phyloP scores from a whole-genome alignment of 352 stramenopile species.

The Phytophthora idaei region DNA sequence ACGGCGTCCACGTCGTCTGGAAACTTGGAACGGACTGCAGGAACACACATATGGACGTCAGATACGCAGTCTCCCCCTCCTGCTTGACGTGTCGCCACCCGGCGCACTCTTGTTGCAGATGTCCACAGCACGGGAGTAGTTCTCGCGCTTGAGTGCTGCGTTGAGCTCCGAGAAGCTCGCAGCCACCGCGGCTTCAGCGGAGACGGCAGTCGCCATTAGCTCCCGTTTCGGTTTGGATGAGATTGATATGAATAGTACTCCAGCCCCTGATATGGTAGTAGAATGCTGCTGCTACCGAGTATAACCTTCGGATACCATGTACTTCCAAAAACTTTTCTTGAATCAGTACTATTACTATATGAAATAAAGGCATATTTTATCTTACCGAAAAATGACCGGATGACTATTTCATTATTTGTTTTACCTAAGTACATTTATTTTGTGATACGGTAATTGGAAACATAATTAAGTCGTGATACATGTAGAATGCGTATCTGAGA shows the following conservation, averaged over 20 bases:
- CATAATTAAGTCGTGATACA: too few relatives aligned
- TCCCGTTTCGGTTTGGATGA: neutral
- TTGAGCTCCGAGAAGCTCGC: constrained; percentile 82
- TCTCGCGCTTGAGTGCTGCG: constrained; percentile 73
- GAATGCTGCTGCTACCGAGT: too few relatives aligned
- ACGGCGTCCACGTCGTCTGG: constrained; percentile 80
- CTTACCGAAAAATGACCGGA: too few relatives aligned
- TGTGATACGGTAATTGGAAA: too few relatives aligned
- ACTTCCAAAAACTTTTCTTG: too few relatives aligned
- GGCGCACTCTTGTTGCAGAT: constrained; percentile 88
- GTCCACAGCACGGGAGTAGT: constrained; percentile 79
- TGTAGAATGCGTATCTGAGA: too few relatives aligned
- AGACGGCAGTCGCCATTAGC: constrained; percentile 22
- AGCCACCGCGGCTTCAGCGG: constrained; percentile 30
- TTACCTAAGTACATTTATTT: too few relatives aligned
- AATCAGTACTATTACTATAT: too few relatives aligned
- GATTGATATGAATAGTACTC: neutral
- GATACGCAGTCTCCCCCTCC: neutral
- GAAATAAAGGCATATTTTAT: too few relatives aligned
- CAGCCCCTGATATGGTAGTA: too few relatives aligned
- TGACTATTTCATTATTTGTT: too few relatives aligned
- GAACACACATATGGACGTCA: constrained; percentile 8
- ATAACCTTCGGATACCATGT: too few relatives aligned
- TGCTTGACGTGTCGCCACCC: neutral
- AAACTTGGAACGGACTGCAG: constrained; percentile 69